Base-by-base conservation (phyloP, 441 rosid genomes). In the Pelargonium australe region DNA sequence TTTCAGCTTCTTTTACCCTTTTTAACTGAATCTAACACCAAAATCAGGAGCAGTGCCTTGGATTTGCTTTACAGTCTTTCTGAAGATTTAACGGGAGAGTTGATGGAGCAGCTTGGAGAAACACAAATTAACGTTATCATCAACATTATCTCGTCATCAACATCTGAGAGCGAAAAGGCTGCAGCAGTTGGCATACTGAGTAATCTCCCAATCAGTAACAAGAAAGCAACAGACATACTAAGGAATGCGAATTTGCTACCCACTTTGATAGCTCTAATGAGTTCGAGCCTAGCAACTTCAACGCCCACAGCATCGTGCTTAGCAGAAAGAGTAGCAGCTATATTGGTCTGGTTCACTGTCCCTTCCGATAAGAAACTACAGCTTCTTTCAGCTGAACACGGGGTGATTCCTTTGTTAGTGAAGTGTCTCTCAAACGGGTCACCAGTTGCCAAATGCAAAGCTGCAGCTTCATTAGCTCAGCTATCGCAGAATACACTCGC, bases 1-100 rank as follows among this genome's bases (percentile, higher is more conserved):
- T 55, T 85, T 63, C 90, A 81, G 79, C 86, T 89, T 60, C 86
- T 89, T 11, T 71, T 85, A 61, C 95, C 87, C 10, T 89, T 89
- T 37, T 75, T 89, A 25, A 70, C 64, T 1, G 91, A 87, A 47
- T 73, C 66, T 53, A 81, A 75, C 66, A 16, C 58, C 4, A 87
- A 83, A 68, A 79, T 76, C 70, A 82, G 89, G 80, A 75, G 73
- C 3, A 77, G 74, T 4, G 85, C 90, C 0, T 71, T 89, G 75
- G 76, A 87, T 77, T 82, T 89, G 73, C 77, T 89, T 12, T 75
- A 71, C 79, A 78, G 83, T 19, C 85, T 89, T 23, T 84, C 90
- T 0, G 72, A 77, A 70, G 83, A 84, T 75, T 78, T 82, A 17
- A 72, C 79, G 0, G 78, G 76, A 45, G 87, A 83, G 70, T 76